Evolutionary conservation across 2,329 filamentous ascomycete species (phyloP).

Genomic region (Botrytis aclada): DNA sequence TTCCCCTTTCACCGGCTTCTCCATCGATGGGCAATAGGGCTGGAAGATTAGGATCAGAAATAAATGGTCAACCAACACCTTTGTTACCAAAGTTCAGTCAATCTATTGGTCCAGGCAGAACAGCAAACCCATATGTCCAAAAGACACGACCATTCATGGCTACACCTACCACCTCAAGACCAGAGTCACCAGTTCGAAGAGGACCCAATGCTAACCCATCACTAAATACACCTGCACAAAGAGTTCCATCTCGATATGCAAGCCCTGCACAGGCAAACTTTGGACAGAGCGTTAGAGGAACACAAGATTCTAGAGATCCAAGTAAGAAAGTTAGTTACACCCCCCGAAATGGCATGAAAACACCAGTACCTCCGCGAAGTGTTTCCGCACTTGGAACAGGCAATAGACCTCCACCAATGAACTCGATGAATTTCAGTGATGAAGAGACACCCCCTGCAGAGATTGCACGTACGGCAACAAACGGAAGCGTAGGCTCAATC

Average conservation of each 20-base stretch:
- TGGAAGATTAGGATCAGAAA: constrained; percentile 46
- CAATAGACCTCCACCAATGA: constrained; percentile 36
- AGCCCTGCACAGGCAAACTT: constrained; percentile 62
- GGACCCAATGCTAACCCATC: constrained; percentile 58
- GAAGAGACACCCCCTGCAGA: constrained; percentile 56
- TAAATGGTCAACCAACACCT: constrained; percentile 62
- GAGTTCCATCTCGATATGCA: constrained; percentile 55
- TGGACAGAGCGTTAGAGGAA: constrained; percentile 61
- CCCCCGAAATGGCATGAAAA: constrained; percentile 48
- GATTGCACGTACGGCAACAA: constrained; percentile 48
- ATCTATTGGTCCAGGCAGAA: constrained; percentile 70
- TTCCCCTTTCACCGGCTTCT: constrained; percentile 68
- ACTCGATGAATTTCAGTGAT: constrained; percentile 50
- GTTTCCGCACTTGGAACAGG: constrained; percentile 54
- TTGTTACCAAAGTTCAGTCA: constrained; percentile 79
- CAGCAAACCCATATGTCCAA: constrained; percentile 69
- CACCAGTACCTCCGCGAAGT: constrained; percentile 55
- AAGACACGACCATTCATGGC: constrained; percentile 74
- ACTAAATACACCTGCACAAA: constrained; percentile 51
- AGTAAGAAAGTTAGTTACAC: constrained; percentile 49
- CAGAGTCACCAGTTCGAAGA: constrained; percentile 79
- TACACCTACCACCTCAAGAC: constrained; percentile 52
- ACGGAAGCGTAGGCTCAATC: constrained; percentile 52
- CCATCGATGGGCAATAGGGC: constrained; percentile 53
- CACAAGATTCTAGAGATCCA: constrained; percentile 53